Base-by-base conservation (phyloP, 75 land plant species). In the Cunninghamia lanceolata region DNA sequence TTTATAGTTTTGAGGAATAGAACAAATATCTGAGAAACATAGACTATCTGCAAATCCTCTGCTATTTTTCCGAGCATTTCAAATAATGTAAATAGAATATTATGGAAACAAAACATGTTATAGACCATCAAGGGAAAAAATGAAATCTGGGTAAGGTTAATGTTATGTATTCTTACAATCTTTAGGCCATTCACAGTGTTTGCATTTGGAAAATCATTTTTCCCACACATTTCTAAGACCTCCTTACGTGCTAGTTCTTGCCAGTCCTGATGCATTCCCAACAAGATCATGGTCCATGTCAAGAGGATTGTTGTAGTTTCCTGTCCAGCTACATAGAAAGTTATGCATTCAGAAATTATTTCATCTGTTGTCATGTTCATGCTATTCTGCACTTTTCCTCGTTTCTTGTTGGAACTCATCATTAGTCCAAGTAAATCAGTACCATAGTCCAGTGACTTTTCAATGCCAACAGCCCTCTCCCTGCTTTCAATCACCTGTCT, bases 321-420 rank as follows among this genome's bases (percentile, higher is more conserved):
- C 6, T 92, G 91, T 15, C 94, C 94, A 3, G 90, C 92, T 43
- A 91, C 88, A 85, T 66, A 91, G 83, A 93, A 93, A 10, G 59
- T 30, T 75, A 85, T 91, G 87, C 91, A 93, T 35, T 91, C 88
- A 50, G 53, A 13, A 50, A 50, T 50, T 13, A 50, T 50, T 50
- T 50, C 53, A 13, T 50, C 53, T 50, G 53, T 50, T 50, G 85
- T 90, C 87, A 92, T 89, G 59, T 54, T 74, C 47, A 32, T 21
- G 42, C 47, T 59, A 3, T 28, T 66, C 66, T 78, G 53, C 86
- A 82, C 42, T 14, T 85, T 78, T 82, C 46, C 35, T 40, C 70
- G 47, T 76, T 83, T 25, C 17, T 30, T 56, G 43, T 88, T 93
- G 5, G 91, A 85, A 63, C 11, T 50, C 53, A 50, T 50, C 53